A percentile compares a stretch with the other conserved stretches of the same genome.
phyloP scores from a whole-genome alignment of 257 asterid genomes.

The Solanum ahanhuiri region DNA sequence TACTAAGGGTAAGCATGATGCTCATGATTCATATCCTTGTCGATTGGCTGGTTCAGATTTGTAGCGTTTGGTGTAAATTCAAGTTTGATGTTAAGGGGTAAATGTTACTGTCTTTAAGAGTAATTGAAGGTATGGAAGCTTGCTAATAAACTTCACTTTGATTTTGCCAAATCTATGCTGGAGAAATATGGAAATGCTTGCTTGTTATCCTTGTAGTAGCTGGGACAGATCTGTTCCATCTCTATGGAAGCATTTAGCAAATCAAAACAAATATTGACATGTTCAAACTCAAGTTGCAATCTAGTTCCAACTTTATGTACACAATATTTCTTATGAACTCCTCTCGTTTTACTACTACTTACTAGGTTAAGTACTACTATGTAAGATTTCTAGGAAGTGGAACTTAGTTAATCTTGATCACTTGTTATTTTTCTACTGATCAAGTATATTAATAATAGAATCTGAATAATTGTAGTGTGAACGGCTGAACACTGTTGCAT shows the following conservation, averaged over 20 bases:
- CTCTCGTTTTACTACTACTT: not conserved
- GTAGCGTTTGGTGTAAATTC: not conserved
- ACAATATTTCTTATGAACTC: not conserved
- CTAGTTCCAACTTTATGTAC: not conserved
- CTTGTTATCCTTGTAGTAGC: not conserved
- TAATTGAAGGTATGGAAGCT: constrained; percentile 6
- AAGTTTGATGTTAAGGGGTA: not conserved
- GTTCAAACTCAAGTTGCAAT: not conserved
- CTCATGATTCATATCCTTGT: not conserved
- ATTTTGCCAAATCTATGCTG: not conserved
- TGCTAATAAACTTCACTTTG: not conserved
- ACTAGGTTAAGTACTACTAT: not conserved
- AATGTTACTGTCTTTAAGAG: not conserved
- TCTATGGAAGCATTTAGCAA: not conserved
- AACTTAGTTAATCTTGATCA: not conserved
- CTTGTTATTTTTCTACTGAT: not conserved
- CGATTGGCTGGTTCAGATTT: not conserved
- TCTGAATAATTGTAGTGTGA: not conserved
- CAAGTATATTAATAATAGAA: not conserved
- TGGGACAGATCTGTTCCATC: not conserved
- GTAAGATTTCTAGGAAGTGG: not conserved
- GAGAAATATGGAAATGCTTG: not conserved
- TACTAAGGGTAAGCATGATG: not conserved
- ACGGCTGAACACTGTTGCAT: not conserved
- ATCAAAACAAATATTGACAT: not conserved